Base-by-base conservation (phyloP, 257 asterid genomes). In the Forsythia viridissima region DNA sequence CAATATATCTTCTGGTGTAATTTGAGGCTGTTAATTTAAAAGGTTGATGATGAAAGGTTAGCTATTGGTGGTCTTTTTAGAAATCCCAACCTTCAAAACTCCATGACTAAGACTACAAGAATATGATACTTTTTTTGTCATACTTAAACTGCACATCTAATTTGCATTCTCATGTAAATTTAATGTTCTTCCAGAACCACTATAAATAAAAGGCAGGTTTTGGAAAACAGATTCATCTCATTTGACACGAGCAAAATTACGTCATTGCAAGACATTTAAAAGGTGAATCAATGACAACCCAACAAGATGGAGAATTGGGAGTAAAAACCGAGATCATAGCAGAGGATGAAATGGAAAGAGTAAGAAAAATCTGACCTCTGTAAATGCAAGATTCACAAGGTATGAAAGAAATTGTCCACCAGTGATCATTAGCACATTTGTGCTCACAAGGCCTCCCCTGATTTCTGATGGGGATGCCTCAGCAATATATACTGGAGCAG, bases 351-450 rank as follows among this genome's bases (percentile, higher is more conserved):
- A 76, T 16, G 40, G 61, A 74, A 48, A 18, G 68, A 76, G 69
- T n/a, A 63, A 24, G 37, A 70, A 51, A 51, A 65, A 74, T 80
- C 96, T 81, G 82, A 94, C 98, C 97, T 93, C 92, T 73, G 99
- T 95, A 87, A 95, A 95, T 79, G 91, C 97, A 84, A 95, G 93
- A 88, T 95, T 95, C 80, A 95, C 96, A 74, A 95, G 94, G 90
- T 95, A 95, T 81, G 99, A 95, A 82, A 95, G 89, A 85, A 93
- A 93, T 51, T 92, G 97, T 85, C 99, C 99, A 73, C 99, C 97
- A 75, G 98, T 95, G 75, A 95, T 93, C 99, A 95, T 95, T 65
- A 95, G 93, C 72, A 95, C 98, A 80, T 95, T 95, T 21, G 99
- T 92, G 90, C 97, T 91, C 61, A 95, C 99, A 80, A 95, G 93